These are phyloP conservation scores for Paramecium biaurelia DNA, from an alignment of 73 alveolate genomes.

Conservation along the genomic window DNA sequence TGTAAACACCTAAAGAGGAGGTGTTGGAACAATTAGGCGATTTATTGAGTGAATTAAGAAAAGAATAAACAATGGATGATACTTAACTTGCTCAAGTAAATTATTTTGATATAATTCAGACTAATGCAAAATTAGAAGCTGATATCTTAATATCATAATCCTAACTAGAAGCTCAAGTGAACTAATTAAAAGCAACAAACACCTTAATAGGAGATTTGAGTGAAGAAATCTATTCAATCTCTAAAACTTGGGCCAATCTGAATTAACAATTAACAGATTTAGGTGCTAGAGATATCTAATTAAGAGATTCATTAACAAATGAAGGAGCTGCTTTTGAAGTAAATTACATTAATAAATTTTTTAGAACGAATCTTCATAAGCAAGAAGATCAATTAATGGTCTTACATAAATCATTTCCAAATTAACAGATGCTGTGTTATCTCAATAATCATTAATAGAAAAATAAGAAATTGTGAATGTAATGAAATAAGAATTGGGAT, in stretches of 20 bases:
- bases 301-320: neutral
- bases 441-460: neutral
- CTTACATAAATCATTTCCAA: neutral
- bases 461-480: neutral
- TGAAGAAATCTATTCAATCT: constrained; percentile 28
- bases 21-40: neutral
- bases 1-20: neutral
- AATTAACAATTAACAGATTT: neutral
- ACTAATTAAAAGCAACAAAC: constrained; percentile 7
- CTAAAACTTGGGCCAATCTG: neutral
- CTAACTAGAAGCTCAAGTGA: neutral
- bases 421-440: constrained; percentile 17
- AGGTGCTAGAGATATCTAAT: neutral
- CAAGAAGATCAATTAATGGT: constrained; percentile 16
- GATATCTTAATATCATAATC: neutral
- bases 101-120: neutral
- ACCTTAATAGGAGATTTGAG: constrained; percentile 28
- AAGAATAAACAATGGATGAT: constrained; percentile 39
- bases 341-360: neutral
- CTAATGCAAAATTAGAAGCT: constrained; percentile 16
- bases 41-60: constrained; percentile 2
- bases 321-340: constrained; percentile 8
- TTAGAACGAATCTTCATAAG: neutral
- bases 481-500: constrained; percentile 4
- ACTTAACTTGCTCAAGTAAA: neutral